A percentile compares a stretch with the other conserved stretches of the same genome.
Conservation (phyloP, 2,329 filamentous ascomycete species). For the Trichoderma gracile region DNA sequence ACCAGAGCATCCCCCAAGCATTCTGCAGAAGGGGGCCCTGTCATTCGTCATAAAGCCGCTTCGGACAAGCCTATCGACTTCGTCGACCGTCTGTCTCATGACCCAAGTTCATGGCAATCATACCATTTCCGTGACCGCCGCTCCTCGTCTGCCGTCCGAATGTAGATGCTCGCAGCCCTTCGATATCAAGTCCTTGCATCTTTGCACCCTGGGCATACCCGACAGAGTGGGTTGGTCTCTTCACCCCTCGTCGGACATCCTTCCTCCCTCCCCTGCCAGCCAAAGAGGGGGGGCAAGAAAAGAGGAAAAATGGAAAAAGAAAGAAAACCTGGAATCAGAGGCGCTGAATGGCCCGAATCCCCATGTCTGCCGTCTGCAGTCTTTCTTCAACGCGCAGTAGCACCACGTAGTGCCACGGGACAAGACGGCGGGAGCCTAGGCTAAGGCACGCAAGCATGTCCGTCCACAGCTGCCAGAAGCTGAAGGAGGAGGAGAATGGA, state of each 20-base stretch:
- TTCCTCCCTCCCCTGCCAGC: conserved; percentile 10
- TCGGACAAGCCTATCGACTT: neutral
- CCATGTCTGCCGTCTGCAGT: conserved; percentile 1
- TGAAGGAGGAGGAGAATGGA: neutral
- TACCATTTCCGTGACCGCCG: conserved; percentile 14
- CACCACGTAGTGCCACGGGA: neutral
- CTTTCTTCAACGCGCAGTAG: neutral
- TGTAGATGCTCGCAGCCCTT: conserved; percentile 1
- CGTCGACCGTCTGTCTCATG: conserved; percentile 14
- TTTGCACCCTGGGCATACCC: neutral
- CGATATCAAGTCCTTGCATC: neutral
- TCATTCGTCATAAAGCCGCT: conserved; percentile 10
- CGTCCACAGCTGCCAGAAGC: neutral
- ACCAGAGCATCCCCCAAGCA: neutral
- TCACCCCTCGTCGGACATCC: conserved; percentile 2
- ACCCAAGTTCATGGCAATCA: conserved; percentile 6
- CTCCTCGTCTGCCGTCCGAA: neutral
- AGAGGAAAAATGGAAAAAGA: neutral
- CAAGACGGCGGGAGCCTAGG: conserved; percentile 6
- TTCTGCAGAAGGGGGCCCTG: neutral
- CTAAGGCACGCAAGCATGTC: neutral
- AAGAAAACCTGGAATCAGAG: neutral
- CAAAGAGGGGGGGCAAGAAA: neutral
- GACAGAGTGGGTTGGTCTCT: conserved; percentile 6
- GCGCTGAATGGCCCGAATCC: neutral